A percentile compares a stretch with the other conserved stretches of the same genome.
These are phyloP conservation scores for Aureobasidium sp. DNA, from an alignment of 2,329 filamentous ascomycete species.

Conservation along the genomic window DNA sequence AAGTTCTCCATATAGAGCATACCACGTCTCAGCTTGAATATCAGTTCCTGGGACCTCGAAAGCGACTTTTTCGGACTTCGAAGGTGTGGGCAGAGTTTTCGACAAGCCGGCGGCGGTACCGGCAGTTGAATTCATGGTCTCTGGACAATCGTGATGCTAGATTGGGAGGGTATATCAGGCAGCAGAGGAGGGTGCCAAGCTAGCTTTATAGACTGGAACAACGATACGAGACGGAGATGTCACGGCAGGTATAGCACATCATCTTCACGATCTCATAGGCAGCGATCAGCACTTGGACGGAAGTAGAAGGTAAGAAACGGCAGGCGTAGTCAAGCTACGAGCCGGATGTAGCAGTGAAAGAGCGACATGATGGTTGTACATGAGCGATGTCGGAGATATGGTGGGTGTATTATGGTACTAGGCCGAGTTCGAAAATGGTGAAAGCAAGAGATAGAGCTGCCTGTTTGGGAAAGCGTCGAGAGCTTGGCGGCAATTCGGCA, in stretches of 20 bases:
- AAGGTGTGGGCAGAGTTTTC: constrained; percentile 19
- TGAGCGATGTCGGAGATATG: constrained; percentile 3
- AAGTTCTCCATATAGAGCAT: constrained; percentile 30
- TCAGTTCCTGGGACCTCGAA: constrained; percentile 27
- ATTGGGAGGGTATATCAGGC: not conserved
- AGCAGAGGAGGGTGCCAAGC: not conserved
- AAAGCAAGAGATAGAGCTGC: not conserved
- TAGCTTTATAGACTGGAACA: not conserved
- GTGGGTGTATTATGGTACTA: not conserved
- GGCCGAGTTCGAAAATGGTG: not conserved
- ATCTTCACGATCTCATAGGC: not conserved
- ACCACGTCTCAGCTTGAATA: constrained; percentile 32
- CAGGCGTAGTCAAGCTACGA: not conserved
- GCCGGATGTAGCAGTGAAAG: not conserved
- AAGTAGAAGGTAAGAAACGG: constrained; percentile 8
- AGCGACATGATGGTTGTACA: not conserved
- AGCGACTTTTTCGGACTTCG: constrained; percentile 19
- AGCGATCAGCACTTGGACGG: constrained; percentile 10
- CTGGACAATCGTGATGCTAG: not conserved
- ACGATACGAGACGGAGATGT: not conserved
- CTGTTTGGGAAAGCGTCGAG: not conserved
- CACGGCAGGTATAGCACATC: not conserved
- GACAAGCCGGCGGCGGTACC: constrained; percentile 16
- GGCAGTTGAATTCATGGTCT: not conserved
- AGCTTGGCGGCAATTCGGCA: not conserved